phyloP scores from a whole-genome alignment of 2,329 filamentous ascomycete genomes.

The Karstenula rhodostoma region DNA sequence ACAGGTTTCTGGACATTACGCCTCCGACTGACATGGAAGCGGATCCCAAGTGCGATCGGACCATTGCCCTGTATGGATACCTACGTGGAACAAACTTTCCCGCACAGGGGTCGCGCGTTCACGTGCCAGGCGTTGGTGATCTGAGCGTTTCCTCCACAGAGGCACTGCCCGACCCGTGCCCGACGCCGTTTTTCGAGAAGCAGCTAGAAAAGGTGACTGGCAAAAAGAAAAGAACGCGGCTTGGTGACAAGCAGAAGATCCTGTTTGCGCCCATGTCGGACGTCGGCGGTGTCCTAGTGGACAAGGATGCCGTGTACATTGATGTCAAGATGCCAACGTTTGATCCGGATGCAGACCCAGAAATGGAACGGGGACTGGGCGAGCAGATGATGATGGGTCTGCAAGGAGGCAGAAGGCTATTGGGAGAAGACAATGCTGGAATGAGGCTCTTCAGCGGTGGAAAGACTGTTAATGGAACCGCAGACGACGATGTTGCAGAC shows the following conservation, averaged over 20 bases:
- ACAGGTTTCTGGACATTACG: conserved; percentile 94
- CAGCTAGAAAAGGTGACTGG: conserved; percentile 84
- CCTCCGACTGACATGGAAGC: conserved; percentile 91
- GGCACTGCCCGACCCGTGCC: conserved; percentile 89
- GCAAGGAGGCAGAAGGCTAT: conserved; percentile 80
- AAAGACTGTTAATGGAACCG: conserved; percentile 67
- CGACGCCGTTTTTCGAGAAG: conserved; percentile 90
- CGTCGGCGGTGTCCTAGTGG: conserved; percentile 92
- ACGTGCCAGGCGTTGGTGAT: conserved; percentile 92
- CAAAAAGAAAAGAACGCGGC: conserved; percentile 77
- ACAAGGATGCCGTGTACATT: conserved; percentile 96
- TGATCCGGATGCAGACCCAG: conserved; percentile 65
- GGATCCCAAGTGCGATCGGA: conserved; percentile 87
- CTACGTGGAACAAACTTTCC: conserved; percentile 94
- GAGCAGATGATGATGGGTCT: conserved; percentile 93
- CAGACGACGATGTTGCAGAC: conserved; percentile 65
- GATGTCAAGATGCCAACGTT: conserved; percentile 78
- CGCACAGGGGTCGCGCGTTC: conserved; percentile 82
- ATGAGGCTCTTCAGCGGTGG: conserved; percentile 87
- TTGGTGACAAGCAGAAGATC: conserved; percentile 97
- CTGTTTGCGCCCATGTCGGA: conserved; percentile 98
- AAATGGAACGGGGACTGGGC: conserved; percentile 83
- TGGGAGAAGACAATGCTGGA: conserved; percentile 83
- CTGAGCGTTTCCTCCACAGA: conserved; percentile 85
- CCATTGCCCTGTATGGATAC: conserved; percentile 91